Base-by-base conservation (phyloP, 2,329 filamentous ascomycete species). In the Fusarium euwallaceae region DNA sequence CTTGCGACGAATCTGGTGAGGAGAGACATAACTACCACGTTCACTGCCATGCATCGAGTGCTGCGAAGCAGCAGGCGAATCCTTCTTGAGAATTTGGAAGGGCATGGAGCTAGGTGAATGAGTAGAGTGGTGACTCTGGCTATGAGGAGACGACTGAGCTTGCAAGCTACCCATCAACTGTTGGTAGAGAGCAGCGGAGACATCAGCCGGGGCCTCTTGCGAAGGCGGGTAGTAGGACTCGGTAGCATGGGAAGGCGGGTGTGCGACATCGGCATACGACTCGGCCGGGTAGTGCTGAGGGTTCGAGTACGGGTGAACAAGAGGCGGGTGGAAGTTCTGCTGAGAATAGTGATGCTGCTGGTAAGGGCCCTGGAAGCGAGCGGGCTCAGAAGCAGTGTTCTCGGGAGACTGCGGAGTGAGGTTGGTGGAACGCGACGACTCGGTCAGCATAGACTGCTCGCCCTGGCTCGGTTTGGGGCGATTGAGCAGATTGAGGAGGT, bases 401-500 rank as follows among this genome's bases (percentile, higher is more conserved):
- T 82, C 82, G 53, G 80, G 78, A 41, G 86, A 87, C 69, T 87
- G 85, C 6, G 87, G 86, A 7, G 87, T 88, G 73, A 84, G 80
- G 64, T 83, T 85, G 74, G 81, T 80, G 29, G 85, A 83, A 64
- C 86, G 85, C 24, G 84, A 81, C 14, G 83, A 78, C 71, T 88
- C 87, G 62, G 81, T 79, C 70, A 86, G 61, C 63, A 83, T 77
- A 7, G 83, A 79, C 72, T 84, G 84, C 56, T 91, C 89, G 58
- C 84, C 86, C 81, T 92, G 90, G 67, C 87, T 86, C 14, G 91
- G 90, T 84, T 92, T 95, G 62, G 93, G 92, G 59, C 93, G 92
- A 79, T 95, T 97, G 73, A 99, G 89, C 68, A 98, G 87, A 78
- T 94, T 93, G 72, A 98, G 90, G 58, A 99, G 87, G 80, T 97